phyloP scores from a whole-genome alignment of 352 stramenopile genomes.

The Pythium volutum region DNA sequence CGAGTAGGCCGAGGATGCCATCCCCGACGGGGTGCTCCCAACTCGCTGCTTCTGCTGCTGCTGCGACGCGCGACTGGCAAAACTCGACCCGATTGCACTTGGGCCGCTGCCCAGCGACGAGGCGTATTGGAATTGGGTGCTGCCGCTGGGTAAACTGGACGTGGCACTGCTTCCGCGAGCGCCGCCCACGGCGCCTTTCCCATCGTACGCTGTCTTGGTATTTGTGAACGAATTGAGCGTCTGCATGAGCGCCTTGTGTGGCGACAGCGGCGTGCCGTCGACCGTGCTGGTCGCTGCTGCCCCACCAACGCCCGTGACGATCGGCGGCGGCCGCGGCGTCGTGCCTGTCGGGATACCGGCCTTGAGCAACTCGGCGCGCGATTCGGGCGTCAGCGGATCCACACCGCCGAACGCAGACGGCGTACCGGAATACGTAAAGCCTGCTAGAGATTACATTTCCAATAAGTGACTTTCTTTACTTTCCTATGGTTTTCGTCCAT shows the following conservation, averaged over 20 bases:
- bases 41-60: slow-evolving; percentile 3
- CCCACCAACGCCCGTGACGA: not conserved
- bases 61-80: slow-evolving; percentile 21
- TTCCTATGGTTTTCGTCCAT: not conserved
- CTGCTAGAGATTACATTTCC: not conserved
- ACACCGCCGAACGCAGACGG: slow-evolving; percentile 19
- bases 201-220: slow-evolving; percentile 23
- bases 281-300: not conserved
- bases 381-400: slow-evolving; percentile 29
- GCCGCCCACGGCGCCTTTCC: not conserved
- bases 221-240: slow-evolving; percentile 43
- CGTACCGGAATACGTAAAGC: slow-evolving; percentile 19
- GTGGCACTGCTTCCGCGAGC: slow-evolving; percentile 16
- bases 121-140: slow-evolving; percentile 17
- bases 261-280: slow-evolving; percentile 42
- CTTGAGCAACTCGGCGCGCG: slow-evolving; percentile 24
- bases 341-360: slow-evolving; percentile 16
- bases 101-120: not conserved
- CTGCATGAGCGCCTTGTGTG: slow-evolving; percentile 58
- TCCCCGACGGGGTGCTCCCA: not conserved
- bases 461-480: too few species aligned
- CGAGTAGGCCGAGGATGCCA: slow-evolving; percentile 18
- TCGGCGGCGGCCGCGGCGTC: slow-evolving; percentile 18
- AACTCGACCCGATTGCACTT: slow-evolving; percentile 17
- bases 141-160: slow-evolving; percentile 19